phyloP scores from a whole-genome alignment of 1,284 basidiomycete species.

The Inonotus hispidus region DNA sequence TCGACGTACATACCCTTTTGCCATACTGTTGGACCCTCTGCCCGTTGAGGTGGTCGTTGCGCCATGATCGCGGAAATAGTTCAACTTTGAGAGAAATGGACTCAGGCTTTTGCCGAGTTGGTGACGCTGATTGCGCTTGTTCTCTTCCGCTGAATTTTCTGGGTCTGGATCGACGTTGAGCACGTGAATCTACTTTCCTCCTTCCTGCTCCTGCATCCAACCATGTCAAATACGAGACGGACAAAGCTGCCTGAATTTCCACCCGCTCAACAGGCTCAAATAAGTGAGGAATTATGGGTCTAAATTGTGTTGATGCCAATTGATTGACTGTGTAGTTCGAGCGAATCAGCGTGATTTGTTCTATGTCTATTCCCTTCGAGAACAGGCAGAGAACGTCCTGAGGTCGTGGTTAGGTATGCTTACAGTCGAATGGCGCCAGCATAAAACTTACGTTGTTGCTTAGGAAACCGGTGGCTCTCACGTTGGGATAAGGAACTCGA shows the following conservation, averaged over 20 bases:
- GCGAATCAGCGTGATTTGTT: slow-evolving; percentile 82
- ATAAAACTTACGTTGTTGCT: not conserved
- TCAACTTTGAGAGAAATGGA: not conserved
- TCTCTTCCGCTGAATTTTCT: not conserved
- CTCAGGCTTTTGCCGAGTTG: too few relatives aligned
- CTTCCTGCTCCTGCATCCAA: too few relatives aligned
- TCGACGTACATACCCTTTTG: slow-evolving; percentile 57
- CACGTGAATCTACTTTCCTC: slow-evolving; percentile 2
- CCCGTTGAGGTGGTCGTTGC: slow-evolving; percentile 40
- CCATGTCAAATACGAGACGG: slow-evolving; percentile 2
- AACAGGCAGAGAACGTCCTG: slow-evolving; percentile 71
- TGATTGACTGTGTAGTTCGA: slow-evolving; percentile 49
- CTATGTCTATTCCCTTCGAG: slow-evolving; percentile 69
- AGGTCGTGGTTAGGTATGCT: slow-evolving; percentile 72
- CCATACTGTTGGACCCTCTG: slow-evolving; percentile 57
- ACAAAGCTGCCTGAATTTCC: slow-evolving; percentile 48
- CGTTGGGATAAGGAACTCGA: slow-evolving; percentile 80
- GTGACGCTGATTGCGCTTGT: not conserved
- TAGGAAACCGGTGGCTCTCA: slow-evolving; percentile 84
- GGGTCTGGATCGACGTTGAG: not conserved
- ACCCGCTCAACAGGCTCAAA: slow-evolving; percentile 77
- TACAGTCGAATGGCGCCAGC: not conserved
- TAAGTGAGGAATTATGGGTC: slow-evolving; percentile 50
- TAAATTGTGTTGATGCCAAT: not conserved
- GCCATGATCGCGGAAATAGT: slow-evolving; percentile 31